Percentiles rank a stretch among this genome's conserved stretches.
phyloP scores from a whole-genome alignment of 73 alveolate genomes.

The Stentor roeselii region DNA sequence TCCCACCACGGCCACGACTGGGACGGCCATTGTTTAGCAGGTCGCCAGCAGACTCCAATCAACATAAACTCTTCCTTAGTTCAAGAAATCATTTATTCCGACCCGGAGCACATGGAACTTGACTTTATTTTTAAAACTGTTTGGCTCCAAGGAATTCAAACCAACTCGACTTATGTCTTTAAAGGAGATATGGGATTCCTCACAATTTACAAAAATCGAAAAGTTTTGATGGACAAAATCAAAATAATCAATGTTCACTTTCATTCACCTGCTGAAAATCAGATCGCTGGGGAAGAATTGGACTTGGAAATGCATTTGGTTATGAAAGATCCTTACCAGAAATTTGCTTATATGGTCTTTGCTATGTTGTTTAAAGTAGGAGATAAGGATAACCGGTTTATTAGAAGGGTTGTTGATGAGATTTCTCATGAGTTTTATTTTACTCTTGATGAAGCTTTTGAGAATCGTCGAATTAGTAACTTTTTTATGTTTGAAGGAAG shows the following conservation, averaged over 20 bases:
- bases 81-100: background rate
- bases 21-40: background rate
- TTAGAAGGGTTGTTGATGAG: background rate
- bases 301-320: constrained; percentile 84
- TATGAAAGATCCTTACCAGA: constrained; percentile 27
- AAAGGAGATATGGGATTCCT: background rate
- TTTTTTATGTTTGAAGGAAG: constrained; percentile 66
- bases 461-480: too few species aligned
- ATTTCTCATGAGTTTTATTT: background rate
- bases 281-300: constrained; percentile 58
- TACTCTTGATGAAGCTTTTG: background rate
- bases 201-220: background rate
- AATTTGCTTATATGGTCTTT: background rate
- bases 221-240: background rate
- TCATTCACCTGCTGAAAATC: constrained; percentile 87
- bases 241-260: constrained; percentile 53
- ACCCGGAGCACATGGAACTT: background rate
- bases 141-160: background rate
- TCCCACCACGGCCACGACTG: background rate
- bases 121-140: background rate
- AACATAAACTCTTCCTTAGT: background rate
- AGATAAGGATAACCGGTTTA: background rate
- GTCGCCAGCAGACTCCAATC: constrained; percentile 13
- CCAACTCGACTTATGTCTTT: background rate
- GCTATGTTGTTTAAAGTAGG: background rate